phyloP scores from a whole-genome alignment of 164 flowering plant species.

The Kingdonia uniflora region DNA sequence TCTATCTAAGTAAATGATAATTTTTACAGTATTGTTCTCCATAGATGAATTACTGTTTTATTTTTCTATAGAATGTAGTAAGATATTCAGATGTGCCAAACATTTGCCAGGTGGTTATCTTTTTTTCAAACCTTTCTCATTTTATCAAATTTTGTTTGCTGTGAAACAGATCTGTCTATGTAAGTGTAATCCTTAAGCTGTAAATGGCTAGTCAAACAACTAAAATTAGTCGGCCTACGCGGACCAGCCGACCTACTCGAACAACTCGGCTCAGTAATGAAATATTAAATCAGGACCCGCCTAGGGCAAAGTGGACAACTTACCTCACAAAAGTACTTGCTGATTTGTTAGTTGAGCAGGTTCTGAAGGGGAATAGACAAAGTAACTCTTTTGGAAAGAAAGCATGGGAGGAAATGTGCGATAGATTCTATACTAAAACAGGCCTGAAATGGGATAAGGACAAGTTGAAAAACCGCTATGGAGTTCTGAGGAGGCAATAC shows the following conservation, averaged over 20 bases:
- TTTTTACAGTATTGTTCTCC: too few species aligned
- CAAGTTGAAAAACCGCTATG: slow-evolving; percentile 38
- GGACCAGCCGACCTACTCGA: slow-evolving; percentile 8
- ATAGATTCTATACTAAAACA: slow-evolving; percentile 32
- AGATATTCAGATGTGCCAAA: too few species aligned
- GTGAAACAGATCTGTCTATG: too few species aligned
- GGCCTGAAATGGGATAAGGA: slow-evolving; percentile 51
- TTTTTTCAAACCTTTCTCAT: too few species aligned
- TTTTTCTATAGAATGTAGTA: too few species aligned
- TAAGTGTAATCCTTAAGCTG: background rate
- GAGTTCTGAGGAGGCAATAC: slow-evolving; percentile 34
- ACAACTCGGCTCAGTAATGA: slow-evolving; percentile 19
- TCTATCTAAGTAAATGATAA: too few species aligned
- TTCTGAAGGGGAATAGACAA: slow-evolving; percentile 31
- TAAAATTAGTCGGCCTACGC: slow-evolving; percentile 9
- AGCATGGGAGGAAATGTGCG: slow-evolving; percentile 40
- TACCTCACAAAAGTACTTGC: slow-evolving; percentile 33
- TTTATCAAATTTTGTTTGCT: too few species aligned
- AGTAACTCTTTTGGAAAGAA: slow-evolving; percentile 35
- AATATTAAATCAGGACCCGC: slow-evolving; percentile 21
- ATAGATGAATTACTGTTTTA: too few species aligned
- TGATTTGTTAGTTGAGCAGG: slow-evolving; percentile 45
- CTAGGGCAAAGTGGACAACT: slow-evolving; percentile 52
- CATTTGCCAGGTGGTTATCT: too few species aligned
- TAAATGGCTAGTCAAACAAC: too few species aligned